Evolutionary conservation across 2,329 filamentous ascomycete genomes (phyloP).

Genomic region (Neurospora sp.): DNA sequence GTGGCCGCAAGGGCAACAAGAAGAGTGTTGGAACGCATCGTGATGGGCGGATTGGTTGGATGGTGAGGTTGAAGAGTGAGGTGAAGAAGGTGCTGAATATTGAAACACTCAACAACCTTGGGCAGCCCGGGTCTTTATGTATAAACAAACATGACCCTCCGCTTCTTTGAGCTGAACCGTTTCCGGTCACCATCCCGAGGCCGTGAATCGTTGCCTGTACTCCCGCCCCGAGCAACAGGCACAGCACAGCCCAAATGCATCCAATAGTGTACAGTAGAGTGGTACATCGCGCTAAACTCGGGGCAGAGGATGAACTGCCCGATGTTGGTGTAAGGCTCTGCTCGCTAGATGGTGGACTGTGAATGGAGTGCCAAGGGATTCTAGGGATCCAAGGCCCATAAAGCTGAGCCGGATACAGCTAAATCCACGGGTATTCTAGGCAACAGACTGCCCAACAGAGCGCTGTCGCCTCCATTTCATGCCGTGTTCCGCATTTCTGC

Average conservation of each 20-base stretch:
- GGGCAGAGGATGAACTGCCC: not conserved
- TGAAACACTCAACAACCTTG: not conserved
- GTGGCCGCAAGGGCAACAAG: not conserved
- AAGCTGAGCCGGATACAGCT: not conserved
- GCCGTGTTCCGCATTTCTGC: not conserved
- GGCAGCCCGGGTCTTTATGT: not conserved
- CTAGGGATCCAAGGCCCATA: not conserved
- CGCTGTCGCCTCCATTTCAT: not conserved
- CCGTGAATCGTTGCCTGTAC: not conserved
- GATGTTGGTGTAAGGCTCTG: not conserved
- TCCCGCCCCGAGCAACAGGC: not conserved
- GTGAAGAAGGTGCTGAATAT: not conserved
- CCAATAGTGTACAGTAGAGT: not conserved
- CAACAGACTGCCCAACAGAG: not conserved
- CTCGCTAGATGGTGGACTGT: not conserved
- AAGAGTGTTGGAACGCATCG: not conserved
- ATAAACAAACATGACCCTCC: not conserved
- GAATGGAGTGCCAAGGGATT: not conserved
- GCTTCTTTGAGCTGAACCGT: not conserved
- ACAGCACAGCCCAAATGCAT: too few relatives aligned
- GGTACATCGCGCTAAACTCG: not conserved
- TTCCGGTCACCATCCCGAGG: not conserved
- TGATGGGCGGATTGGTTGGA: not conserved
- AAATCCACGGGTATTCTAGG: not conserved
- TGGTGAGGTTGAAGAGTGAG: not conserved